Evolutionary conservation across 352 stramenopile species (phyloP).

Genomic region (Thalassiosira mediterranea): DNA sequence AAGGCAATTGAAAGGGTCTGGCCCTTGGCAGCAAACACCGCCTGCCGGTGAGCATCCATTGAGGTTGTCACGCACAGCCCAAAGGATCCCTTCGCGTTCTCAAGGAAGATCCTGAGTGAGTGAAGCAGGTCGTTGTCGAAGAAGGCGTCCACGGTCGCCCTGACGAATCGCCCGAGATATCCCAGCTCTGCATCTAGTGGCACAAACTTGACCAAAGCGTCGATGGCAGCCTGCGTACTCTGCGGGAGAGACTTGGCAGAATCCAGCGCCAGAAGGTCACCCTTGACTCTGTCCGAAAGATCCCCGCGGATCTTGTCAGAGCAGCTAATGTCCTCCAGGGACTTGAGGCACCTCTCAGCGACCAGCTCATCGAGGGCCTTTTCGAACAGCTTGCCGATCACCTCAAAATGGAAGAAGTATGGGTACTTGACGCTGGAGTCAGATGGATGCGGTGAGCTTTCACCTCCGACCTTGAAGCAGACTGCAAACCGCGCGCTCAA

Average conservation of each 20-base stretch:
- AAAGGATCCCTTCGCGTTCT: conserved; percentile 47
- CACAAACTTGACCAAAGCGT: conserved; percentile 11
- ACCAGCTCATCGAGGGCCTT: conserved; percentile 1
- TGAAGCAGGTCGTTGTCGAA: conserved; percentile 56
- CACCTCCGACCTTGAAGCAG: conserved; percentile 9
- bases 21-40: conserved; percentile 34
- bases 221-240: conserved; percentile 3
- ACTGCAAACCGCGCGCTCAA: conserved; percentile 33
- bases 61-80: conserved; percentile 32
- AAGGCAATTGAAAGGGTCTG: conserved; percentile 47
- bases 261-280: not conserved
- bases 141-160: conserved; percentile 35
- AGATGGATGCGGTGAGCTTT: not conserved
- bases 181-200: conserved; percentile 11
- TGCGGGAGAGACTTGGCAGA: not conserved
- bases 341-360: not conserved
- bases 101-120: conserved; percentile 16
- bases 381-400: conserved; percentile 33
- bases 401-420: conserved; percentile 13
- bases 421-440: conserved; percentile 1
- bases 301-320: not conserved
- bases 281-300: not conserved
- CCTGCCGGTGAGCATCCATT: conserved; percentile 33
- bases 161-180: conserved; percentile 15
- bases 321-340: conserved; percentile 8